Evolutionary conservation across 257 asterid species (phyloP).

Genomic region (Nicotiana paniculata): DNA sequence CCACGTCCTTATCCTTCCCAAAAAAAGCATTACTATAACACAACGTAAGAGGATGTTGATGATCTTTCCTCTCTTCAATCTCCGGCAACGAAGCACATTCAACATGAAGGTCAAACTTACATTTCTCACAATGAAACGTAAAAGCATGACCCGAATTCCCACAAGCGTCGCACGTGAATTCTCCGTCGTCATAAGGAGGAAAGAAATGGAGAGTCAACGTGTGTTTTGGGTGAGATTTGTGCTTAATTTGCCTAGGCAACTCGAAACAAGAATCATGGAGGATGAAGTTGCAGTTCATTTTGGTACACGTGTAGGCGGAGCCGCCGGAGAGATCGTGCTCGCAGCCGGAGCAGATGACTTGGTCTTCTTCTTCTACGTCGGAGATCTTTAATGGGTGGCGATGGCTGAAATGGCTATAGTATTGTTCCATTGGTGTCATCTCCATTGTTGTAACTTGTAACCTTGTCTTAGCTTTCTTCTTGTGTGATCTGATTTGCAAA

Average conservation of each 20-base stretch:
- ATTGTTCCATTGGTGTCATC: not conserved
- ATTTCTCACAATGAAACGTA: constrained; percentile 25
- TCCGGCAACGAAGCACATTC: constrained; percentile 41
- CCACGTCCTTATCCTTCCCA: not conserved
- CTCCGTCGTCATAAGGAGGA: constrained; percentile 19
- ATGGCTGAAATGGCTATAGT: constrained; percentile 23
- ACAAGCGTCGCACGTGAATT: constrained; percentile 31
- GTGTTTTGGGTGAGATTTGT: constrained; percentile 32
- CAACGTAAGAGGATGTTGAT: constrained; percentile 27
- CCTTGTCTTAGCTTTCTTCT: too few relatives aligned
- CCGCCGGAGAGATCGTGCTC: constrained; percentile 12
- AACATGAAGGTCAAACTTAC: constrained; percentile 33
- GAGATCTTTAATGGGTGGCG: constrained; percentile 21
- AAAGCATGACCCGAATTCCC: constrained; percentile 18
- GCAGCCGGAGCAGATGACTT: constrained; percentile 32
- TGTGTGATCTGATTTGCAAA: not conserved
- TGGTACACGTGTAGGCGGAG: constrained; percentile 26
- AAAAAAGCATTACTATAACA: not conserved
- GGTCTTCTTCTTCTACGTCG: constrained; percentile 5
- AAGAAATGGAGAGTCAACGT: constrained; percentile 15
- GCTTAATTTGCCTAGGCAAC: constrained; percentile 21
- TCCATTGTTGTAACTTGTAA: too few relatives aligned
- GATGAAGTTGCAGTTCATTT: constrained; percentile 27
- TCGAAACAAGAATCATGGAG: constrained; percentile 36
- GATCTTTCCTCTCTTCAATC: constrained; percentile 27